Evolutionary conservation across 352 stramenopile genomes (phyloP).

Genomic region (Pythium apleroticum): DNA sequence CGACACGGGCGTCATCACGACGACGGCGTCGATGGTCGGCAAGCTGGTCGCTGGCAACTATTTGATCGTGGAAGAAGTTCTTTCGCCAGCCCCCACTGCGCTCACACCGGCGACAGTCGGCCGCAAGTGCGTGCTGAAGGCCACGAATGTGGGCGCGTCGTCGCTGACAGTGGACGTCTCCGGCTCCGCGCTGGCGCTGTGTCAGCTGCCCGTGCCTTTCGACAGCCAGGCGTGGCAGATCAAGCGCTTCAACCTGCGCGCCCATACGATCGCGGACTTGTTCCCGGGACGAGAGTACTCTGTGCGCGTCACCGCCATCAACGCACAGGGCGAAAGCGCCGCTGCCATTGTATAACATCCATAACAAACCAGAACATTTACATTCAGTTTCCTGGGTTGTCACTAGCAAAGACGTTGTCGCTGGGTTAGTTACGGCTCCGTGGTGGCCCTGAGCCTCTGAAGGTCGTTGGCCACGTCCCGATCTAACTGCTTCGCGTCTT

Average conservation of each 20-base stretch:
- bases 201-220: conserved; percentile 47
- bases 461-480: too few species aligned
- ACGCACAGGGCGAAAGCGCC: conserved; percentile 43
- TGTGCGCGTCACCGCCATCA: conserved; percentile 50
- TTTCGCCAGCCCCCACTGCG: conserved; percentile 40
- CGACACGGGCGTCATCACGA: conserved; percentile 33
- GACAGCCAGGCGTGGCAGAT: conserved; percentile 54
- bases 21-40: conserved; percentile 35
- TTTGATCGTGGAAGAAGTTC: conserved; percentile 65
- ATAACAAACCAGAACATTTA: background rate
- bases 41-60: conserved; percentile 36
- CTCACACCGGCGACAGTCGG: conserved; percentile 35
- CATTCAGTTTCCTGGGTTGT: too few species aligned
- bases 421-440: too few species aligned
- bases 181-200: conserved; percentile 31
- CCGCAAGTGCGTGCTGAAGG: conserved; percentile 55
- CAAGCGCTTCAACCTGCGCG: conserved; percentile 65
- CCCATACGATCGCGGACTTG: conserved; percentile 53
- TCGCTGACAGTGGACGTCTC: conserved; percentile 23
- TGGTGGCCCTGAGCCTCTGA: too few species aligned
- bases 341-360: conserved; percentile 25
- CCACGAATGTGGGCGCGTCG: background rate
- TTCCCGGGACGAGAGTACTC: conserved; percentile 71
- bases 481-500: too few species aligned
- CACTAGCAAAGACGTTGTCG: too few species aligned